A percentile compares a stretch with the other conserved stretches of the same genome.
Conservation (phyloP, 2,329 filamentous ascomycete genomes). For the Lojkania enalia region DNA sequence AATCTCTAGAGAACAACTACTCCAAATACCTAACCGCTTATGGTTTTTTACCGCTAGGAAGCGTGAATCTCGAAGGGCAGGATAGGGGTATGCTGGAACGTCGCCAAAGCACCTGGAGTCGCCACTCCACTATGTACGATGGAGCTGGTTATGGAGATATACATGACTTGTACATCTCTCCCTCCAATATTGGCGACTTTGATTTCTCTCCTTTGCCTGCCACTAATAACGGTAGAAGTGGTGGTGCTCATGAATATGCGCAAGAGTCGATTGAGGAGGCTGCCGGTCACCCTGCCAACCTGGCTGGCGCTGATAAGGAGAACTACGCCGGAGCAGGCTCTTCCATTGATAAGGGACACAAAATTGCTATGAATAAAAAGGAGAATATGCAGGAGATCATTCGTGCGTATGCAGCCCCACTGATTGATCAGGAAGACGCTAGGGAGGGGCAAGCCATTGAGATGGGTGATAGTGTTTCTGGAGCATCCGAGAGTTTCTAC, state of each 20-base stretch:
- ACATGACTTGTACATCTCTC: background rate
- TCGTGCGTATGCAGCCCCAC: conserved; percentile 20
- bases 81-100: conserved; percentile 1
- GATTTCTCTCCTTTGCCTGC: too few relatives aligned
- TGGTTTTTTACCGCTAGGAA: too few relatives aligned
- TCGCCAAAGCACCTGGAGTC: conserved; percentile 15
- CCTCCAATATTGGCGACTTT: background rate
- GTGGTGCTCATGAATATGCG: too few relatives aligned
- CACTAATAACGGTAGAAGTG: too few relatives aligned
- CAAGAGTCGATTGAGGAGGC: too few relatives aligned
- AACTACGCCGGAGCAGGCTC: too few relatives aligned
- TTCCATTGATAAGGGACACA: too few relatives aligned
- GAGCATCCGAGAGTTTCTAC: background rate
- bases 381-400: conserved; percentile 24
- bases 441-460: conserved; percentile 7
- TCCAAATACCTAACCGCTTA: too few relatives aligned
- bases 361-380: conserved; percentile 18
- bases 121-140: conserved; percentile 27
- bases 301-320: too few relatives aligned
- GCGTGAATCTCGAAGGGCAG: too few relatives aligned
- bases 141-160: conserved; percentile 28
- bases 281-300: too few relatives aligned
- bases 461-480: background rate
- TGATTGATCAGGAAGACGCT: conserved; percentile 10
- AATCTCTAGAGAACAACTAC: conserved; percentile 6